Percentiles rank a stretch among this genome's conserved stretches.
These are phyloP conservation scores for Trichoderma breve DNA, from an alignment of 2,329 filamentous ascomycete species.

Conservation along the genomic window DNA sequence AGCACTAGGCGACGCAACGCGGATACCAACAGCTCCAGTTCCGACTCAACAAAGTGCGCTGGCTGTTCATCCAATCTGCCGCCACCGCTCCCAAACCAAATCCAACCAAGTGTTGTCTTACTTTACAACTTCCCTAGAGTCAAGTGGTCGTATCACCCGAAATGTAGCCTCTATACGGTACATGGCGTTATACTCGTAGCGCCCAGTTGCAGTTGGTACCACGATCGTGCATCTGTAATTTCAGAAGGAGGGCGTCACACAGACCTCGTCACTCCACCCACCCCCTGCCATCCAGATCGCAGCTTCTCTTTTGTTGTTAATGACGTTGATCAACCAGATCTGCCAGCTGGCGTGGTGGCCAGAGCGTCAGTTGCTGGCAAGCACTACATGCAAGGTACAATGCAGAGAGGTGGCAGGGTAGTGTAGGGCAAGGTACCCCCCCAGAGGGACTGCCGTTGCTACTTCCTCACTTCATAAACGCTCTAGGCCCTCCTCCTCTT, in stretches of 20 bases:
- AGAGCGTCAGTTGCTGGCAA: background rate
- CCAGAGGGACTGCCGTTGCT: background rate
- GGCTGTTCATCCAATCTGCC: background rate
- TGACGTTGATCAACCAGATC: constrained; percentile 10
- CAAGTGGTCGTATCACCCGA: background rate
- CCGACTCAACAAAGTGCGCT: background rate
- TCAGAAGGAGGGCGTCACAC: background rate
- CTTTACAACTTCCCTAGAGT: background rate
- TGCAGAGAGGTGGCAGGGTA: background rate
- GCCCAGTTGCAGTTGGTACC: background rate
- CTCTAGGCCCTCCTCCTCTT: background rate
- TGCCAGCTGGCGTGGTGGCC: constrained; percentile 10
- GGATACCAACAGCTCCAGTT: background rate
- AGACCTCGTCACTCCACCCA: background rate
- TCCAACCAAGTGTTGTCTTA: background rate
- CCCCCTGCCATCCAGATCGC: background rate
- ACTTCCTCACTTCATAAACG: constrained; percentile 7
- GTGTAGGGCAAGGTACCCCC: background rate
- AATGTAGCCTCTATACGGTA: background rate
- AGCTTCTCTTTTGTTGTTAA: background rate
- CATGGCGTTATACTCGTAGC: background rate
- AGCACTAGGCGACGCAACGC: background rate
- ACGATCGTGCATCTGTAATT: background rate
- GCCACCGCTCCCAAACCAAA: background rate
- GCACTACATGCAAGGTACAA: background rate